A percentile compares a stretch with the other conserved stretches of the same genome.
Conservation (phyloP, 2,329 filamentous ascomycete species). For the Ilyonectria destructans region DNA sequence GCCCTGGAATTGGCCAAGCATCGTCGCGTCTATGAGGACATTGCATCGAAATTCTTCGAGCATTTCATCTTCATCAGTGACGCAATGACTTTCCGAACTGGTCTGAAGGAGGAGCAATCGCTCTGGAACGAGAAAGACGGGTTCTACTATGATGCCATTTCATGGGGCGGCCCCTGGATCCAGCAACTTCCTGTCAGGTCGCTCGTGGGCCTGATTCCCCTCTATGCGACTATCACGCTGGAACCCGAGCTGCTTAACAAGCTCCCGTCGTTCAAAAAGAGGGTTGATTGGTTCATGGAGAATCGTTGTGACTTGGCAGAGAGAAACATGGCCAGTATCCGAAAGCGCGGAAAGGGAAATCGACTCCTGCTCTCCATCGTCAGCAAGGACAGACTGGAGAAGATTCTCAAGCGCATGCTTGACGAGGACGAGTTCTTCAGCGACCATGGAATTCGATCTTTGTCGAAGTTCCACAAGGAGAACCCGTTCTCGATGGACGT, state of each 20-base stretch:
- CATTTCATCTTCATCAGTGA: conserved; percentile 99
- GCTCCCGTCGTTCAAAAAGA: conserved; percentile 92
- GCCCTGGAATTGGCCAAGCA: conserved; percentile 95
- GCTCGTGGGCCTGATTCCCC: conserved; percentile 91
- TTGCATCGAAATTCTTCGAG: conserved; percentile 98
- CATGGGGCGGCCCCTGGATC: conserved; percentile 93
- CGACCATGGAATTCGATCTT: conserved; percentile 89
- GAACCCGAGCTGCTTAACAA: conserved; percentile 95
- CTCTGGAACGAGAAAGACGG: conserved; percentile 97
- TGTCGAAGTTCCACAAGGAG: conserved; percentile 93
- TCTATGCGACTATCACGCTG: conserved; percentile 92
- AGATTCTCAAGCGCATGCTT: conserved; percentile 92
- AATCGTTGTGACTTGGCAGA: conserved; percentile 90
- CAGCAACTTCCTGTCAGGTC: conserved; percentile 94
- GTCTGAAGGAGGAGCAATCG: conserved; percentile 81
- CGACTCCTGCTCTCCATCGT: conserved; percentile 91
- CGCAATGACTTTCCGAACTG: conserved; percentile 90
- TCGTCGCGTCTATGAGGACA: conserved; percentile 94
- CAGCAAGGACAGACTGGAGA: conserved; percentile 91
- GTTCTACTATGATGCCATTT: conserved; percentile 99
- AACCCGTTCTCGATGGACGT: conserved; percentile 96
- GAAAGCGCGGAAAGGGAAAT: conserved; percentile 90
- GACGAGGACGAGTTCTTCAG: conserved; percentile 95
- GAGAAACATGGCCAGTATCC: conserved; percentile 95
- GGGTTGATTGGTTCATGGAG: conserved; percentile 94